Evolutionary conservation across 2,329 filamentous ascomycete species (phyloP).

Genomic region (Botrytis squamosa): DNA sequence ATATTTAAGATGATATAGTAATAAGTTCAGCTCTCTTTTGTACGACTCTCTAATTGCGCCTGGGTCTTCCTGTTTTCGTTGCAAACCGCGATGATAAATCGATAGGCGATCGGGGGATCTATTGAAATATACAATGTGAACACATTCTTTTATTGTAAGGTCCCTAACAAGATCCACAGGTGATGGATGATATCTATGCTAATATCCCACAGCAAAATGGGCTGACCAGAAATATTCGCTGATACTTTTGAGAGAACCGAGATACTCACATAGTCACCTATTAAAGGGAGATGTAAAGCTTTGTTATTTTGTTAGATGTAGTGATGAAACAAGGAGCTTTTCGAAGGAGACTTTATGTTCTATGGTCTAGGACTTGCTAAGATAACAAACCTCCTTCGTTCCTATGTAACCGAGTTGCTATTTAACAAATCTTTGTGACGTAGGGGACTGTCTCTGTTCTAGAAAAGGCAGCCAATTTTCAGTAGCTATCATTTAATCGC

Average conservation of each 20-base stretch:
- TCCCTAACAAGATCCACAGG: background rate
- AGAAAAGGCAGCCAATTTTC: background rate
- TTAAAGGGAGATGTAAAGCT: background rate
- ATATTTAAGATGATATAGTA: background rate
- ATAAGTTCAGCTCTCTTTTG: background rate
- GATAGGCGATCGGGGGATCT: background rate
- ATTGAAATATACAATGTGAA: background rate
- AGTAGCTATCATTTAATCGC: background rate
- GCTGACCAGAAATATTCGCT: background rate
- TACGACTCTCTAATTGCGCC: background rate
- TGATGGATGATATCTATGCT: background rate
- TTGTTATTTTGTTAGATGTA: background rate
- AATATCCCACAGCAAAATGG: background rate
- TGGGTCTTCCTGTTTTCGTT: background rate
- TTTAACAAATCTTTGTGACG: background rate
- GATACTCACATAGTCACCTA: background rate
- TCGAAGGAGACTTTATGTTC: background rate
- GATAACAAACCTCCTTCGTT: background rate
- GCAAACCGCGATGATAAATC: background rate
- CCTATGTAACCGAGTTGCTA: background rate
- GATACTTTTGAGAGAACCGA: background rate
- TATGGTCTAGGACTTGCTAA: background rate
- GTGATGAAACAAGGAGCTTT: background rate
- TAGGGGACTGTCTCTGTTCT: background rate
- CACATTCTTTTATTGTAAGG: background rate